These are phyloP conservation scores for Giardia duodenalis DNA, from an alignment of 208 protist genomes.

Conservation along the genomic window DNA sequence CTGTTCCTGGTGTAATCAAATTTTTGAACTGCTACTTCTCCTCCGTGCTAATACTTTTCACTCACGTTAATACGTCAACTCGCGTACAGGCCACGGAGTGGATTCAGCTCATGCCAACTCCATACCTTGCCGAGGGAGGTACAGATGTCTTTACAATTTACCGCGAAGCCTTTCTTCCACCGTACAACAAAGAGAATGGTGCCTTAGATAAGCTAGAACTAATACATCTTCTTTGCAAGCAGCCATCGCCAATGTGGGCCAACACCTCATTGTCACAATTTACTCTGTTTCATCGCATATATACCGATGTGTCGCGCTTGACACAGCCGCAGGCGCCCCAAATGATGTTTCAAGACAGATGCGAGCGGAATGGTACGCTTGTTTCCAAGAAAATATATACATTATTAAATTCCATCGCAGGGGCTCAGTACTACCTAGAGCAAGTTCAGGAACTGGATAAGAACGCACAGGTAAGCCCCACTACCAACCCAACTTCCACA, in stretches of 20 bases:
- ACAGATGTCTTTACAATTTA: background rate
- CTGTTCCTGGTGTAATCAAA: background rate
- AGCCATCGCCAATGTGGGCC: background rate
- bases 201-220: background rate
- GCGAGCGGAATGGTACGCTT: background rate
- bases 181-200: background rate
- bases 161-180: background rate
- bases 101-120: background rate
- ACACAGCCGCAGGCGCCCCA: background rate
- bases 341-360: background rate
- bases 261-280: background rate
- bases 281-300: background rate
- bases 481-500: too few relatives aligned
- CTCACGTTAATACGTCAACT: background rate
- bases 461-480: too few relatives aligned
- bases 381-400: background rate
- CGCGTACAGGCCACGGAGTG: background rate
- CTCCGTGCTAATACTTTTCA: background rate
- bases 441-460: too few relatives aligned
- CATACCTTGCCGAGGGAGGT: background rate
- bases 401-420: background rate
- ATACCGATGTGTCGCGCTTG: background rate
- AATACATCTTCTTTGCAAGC: background rate
- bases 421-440: background rate
- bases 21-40: background rate